These are phyloP conservation scores for Globisporangium mamillatum DNA, from an alignment of 352 stramenopile genomes.

Conservation along the genomic window DNA sequence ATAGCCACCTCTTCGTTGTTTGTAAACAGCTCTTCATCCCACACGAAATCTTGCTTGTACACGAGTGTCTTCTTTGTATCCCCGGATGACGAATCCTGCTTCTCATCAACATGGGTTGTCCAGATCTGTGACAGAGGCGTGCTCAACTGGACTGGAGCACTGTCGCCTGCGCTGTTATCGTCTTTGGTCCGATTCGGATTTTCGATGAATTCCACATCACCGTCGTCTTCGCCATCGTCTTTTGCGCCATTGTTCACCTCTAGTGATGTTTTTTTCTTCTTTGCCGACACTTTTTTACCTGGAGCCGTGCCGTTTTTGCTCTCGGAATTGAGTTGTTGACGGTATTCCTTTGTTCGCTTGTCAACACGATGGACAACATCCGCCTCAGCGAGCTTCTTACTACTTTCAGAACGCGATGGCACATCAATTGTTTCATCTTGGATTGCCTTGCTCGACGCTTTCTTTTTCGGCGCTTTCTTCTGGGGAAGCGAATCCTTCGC, in stretches of 20 bases:
- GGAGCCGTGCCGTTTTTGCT: background rate
- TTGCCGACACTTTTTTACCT: slow-evolving; percentile 6
- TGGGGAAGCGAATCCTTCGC: background rate
- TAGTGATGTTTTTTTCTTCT: slow-evolving; percentile 10
- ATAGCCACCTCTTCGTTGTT: slow-evolving; percentile 15
- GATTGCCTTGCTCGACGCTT: background rate
- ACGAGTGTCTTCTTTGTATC: slow-evolving; percentile 21
- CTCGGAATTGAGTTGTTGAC: slow-evolving; percentile 1
- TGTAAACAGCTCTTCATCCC: slow-evolving; percentile 64
- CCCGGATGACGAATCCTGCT: slow-evolving; percentile 2
- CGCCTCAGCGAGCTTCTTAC: background rate
- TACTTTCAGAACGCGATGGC: background rate
- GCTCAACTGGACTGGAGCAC: background rate
- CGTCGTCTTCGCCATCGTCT: slow-evolving; percentile 14
- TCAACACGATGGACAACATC: slow-evolving; percentile 12
- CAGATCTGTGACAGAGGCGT: slow-evolving; percentile 57
- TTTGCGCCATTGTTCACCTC: slow-evolving; percentile 13
- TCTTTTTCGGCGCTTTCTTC: slow-evolving; percentile 14
- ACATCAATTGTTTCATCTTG: slow-evolving; percentile 3
- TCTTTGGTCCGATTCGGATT: background rate
- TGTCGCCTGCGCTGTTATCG: background rate
- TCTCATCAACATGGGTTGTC: slow-evolving; percentile 31
- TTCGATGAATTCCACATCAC: slow-evolving; percentile 20
- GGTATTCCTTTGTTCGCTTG: background rate
- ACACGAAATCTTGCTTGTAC: slow-evolving; percentile 76